Conservation (phyloP, 2,329 filamentous ascomycete genomes). For the Aureobasidium melanogenum region DNA sequence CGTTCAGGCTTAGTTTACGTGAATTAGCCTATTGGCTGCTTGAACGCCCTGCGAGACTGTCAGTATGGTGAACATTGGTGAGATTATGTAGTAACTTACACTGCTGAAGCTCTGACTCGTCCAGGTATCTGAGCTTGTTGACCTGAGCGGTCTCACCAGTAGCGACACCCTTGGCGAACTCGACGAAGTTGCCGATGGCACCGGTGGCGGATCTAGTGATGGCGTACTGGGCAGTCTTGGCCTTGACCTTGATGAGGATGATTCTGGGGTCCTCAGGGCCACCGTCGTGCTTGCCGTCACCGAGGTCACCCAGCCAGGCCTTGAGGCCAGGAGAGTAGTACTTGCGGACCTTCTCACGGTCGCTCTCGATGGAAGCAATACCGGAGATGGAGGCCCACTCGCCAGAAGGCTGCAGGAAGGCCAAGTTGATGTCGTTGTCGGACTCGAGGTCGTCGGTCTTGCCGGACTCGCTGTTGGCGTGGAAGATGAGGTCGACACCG, state of each 20-base stretch:
- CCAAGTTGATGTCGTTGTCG: conserved; percentile 69
- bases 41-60: neutral
- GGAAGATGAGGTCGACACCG: conserved; percentile 76
- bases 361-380: conserved; percentile 57
- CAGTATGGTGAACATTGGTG: neutral
- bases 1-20: neutral
- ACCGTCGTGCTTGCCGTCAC: conserved; percentile 75
- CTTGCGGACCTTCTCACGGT: conserved; percentile 60
- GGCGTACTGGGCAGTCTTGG: conserved; percentile 64
- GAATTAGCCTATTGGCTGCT: conserved; percentile 5
- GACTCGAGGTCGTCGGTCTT: conserved; percentile 73
- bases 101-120: conserved; percentile 53
- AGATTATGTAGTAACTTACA: conserved; percentile 30
- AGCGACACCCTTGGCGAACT: conserved; percentile 66
- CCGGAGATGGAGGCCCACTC: conserved; percentile 87
- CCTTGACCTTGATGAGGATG: conserved; percentile 68
- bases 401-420: conserved; percentile 61
- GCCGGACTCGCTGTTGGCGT: conserved; percentile 82
- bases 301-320: conserved; percentile 79
- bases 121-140: conserved; percentile 69
- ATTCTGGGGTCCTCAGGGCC: conserved; percentile 74
- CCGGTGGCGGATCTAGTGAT: conserved; percentile 48
- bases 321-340: conserved; percentile 67
- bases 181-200: conserved; percentile 53
- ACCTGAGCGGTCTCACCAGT: conserved; percentile 63